Conservation (phyloP, 768 basidiomycete species). For the Suillus luteus region DNA sequence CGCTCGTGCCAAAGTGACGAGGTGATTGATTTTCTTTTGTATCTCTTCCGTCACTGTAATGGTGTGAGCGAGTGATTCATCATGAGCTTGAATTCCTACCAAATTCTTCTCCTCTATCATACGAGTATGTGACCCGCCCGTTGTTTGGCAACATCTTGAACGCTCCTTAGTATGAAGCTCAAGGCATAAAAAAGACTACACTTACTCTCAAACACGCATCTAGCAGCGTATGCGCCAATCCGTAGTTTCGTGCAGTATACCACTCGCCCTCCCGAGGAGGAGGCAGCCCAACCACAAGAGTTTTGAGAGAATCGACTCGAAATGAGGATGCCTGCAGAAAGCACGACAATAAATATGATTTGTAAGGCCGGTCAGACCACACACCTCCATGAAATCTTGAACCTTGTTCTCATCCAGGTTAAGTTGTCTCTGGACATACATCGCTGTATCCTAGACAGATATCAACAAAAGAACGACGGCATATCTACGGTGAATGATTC, state of each 20-base stretch:
- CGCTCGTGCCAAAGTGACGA: conserved; percentile 39
- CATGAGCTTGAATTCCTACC: conserved; percentile 17
- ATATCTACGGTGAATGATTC: conserved; percentile 6
- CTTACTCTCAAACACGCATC: conserved; percentile 39
- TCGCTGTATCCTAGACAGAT: conserved; percentile 40
- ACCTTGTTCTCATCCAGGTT: conserved; percentile 39
- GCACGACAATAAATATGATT: conserved; percentile 1
- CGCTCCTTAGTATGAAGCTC: not conserved
- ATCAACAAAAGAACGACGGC: not conserved
- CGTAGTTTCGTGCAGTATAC: conserved; percentile 43
- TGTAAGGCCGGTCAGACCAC: not conserved
- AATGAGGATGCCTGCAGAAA: conserved; percentile 40
- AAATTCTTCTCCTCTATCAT: conserved; percentile 22
- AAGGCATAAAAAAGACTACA: not conserved
- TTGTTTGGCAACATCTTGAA: conserved; percentile 46
- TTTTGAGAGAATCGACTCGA: conserved; percentile 41
- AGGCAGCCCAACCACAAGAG: conserved; percentile 48
- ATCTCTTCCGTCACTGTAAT: conserved; percentile 34
- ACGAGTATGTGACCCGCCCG: conserved; percentile 34
- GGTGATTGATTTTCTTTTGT: conserved; percentile 42
- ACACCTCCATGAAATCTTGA: conserved; percentile 51
- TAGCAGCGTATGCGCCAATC: conserved; percentile 43
- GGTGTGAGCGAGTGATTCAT: conserved; percentile 9
- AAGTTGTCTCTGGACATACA: conserved; percentile 46
- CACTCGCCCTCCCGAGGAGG: conserved; percentile 37